Evolutionary conservation across 371 early-diverging fungal genomes (phyloP), one percentile per base, ranked within the genome.

Genomic region (Lichtheimia hyalospora): DNA sequence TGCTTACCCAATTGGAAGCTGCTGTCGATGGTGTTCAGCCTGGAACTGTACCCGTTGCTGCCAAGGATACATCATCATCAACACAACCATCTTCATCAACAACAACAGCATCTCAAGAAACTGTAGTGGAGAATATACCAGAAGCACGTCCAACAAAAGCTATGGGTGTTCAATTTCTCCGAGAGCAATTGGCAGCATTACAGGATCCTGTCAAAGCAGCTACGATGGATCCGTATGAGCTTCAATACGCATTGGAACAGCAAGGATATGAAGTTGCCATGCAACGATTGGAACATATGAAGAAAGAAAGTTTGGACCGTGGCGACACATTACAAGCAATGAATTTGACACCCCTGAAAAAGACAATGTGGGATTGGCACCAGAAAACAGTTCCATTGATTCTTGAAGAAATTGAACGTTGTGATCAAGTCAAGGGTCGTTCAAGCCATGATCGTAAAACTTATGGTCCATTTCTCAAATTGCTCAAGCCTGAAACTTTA

Each of bases 171-270:
- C 67, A 77, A 13, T 84, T 96, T 52, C 77, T 97, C 34, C 84
- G 86, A 53, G 76, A 81, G n/a, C 87, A 92, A 40, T 79, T 94
- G 21, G 68, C 79, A 44, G 81, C 88, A 0, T 71, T 92, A 15
- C 67, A 58, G 15, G 70, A 73, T 54, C 64, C 74, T 2, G 49
- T 67, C n/a, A 60, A 62, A 18, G 65, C 64, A 7, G 46, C 70
- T 3, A 75, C 76, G 24, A 74, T 87, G 54, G 79, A 84, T 28
- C 82, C 84, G 25, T 89, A 88, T 63, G 89, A 91, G 34, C 83
- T 87, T 54, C 96, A 97, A 70, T 57, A 88, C n/a, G 83, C 84
- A 57, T 71, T 97, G 6, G 96, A 97, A 72, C 88, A 89, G 53
- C 88, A 90, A 49, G 89, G 96, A 0, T 87, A 91, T 49, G 85